Evolutionary conservation across 768 basidiomycete species (phyloP), one percentile per base, ranked within the genome.

Genomic region (Steccherinum ochraceum): DNA sequence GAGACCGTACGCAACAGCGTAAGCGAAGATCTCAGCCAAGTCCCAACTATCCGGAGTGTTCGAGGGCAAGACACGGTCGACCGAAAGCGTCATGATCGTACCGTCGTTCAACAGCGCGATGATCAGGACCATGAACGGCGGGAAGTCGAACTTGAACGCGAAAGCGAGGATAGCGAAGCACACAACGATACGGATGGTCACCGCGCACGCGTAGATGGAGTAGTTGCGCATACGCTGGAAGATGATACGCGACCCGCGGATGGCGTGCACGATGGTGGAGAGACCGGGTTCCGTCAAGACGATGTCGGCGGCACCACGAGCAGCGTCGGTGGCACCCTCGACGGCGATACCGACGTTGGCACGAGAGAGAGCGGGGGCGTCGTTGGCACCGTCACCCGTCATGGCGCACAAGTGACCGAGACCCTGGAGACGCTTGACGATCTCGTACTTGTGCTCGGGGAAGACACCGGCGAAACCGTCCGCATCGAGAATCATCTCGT

Each of bases 171-270:
- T 84, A 55, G 93, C 84, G 72, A 98, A 97, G 72, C 90, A 95
- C 59, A 96, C 89, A 58, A 97, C 94, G 69, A 97, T 95, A 86
- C 94, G 94, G 71, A 96, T 96, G 54, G 94, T 97, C 60, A 95
- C 92, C 40, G 90, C 83, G 65, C 91, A 93, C 25, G 90, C 89
- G 68, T 93, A 93, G 74, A 98, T 96, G 47, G 95, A 89, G 73
- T 98, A 97, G 80, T 98, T 98, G 62, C 95, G 77, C 95, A 98
- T 97, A 73, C 95, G 89, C 67, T 98, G 95, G 89, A 98, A 98
- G 72, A 98, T 98, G 74, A 96, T 74, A 77, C 95, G 94, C 26
- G 95, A 96, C 55, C 93, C 92, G 60, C 93, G 91, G 69, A 98
- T 98, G 67, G 95, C 95, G 69, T 97, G 93, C 58, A 98, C 93